Evolutionary conservation across 345 rosid genomes (phyloP).

Genomic region (Clarkia xantiana): DNA sequence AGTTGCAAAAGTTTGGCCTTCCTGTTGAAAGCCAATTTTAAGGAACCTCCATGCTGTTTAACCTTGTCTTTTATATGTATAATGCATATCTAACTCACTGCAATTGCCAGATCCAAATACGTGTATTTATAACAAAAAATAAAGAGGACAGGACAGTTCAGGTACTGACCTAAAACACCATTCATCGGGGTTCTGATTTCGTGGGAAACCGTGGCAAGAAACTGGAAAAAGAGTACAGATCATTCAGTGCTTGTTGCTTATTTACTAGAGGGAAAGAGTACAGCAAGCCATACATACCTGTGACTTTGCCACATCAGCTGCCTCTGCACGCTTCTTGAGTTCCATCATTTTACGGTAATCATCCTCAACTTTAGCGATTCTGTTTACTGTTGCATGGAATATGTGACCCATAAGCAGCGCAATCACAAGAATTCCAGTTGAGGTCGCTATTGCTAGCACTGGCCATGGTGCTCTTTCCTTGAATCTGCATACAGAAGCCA

Average conservation of each 20-base stretch:
- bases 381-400: conserved; percentile 65
- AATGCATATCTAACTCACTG: no score
- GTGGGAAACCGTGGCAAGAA: conserved; percentile 97
- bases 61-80: no score
- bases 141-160: background rate
- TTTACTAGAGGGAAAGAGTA: conserved; percentile 1
- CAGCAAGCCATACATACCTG: conserved; percentile 37
- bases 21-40: no score
- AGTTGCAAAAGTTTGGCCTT: no score
- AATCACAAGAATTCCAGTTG: conserved; percentile 63
- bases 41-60: no score
- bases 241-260: background rate
- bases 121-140: background rate
- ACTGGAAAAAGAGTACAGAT: conserved; percentile 29
- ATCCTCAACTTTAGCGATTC: conserved; percentile 80
- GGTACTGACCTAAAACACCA: conserved; percentile 83
- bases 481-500: conserved; percentile 32
- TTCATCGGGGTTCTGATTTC: conserved; percentile 99
- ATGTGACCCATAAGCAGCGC: conserved; percentile 66
- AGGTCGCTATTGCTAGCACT: conserved; percentile 41
- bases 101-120: no score
- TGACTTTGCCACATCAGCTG: conserved; percentile 93
- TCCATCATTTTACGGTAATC: conserved; percentile 61
- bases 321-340: conserved; percentile 74
- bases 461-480: conserved; percentile 85